A percentile compares a stretch with the other conserved stretches of the same genome.
These are phyloP conservation scores for Teratosphaeriaceae sp. DNA, from an alignment of 2,329 filamentous ascomycete species.

Conservation along the genomic window DNA sequence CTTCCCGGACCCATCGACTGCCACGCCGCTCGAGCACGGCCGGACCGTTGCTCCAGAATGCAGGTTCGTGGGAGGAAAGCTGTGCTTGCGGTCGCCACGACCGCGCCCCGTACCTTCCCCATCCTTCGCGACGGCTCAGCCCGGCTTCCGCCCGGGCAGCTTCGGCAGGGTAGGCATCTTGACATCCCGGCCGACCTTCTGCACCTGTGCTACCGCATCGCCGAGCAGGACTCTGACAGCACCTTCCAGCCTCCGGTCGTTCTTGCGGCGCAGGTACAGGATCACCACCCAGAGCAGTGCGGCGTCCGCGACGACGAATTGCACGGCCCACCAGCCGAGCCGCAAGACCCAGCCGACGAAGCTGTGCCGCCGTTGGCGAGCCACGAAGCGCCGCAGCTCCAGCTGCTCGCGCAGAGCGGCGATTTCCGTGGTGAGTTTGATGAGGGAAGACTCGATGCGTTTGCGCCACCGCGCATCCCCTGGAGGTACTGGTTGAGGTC, in stretches of 20 bases:
- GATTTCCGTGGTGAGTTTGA: constrained; percentile 86
- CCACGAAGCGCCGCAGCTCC: constrained; percentile 66
- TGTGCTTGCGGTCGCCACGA: too few species aligned
- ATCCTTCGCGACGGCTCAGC: not conserved
- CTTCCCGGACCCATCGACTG: too few species aligned
- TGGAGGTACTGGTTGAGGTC: constrained; percentile 5
- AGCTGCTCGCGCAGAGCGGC: constrained; percentile 90
- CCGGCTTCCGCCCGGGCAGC: constrained; percentile 1
- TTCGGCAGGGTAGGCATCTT: constrained; percentile 26
- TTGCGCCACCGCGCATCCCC: constrained; percentile 62
- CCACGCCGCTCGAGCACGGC: too few species aligned
- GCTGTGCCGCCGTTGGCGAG: constrained; percentile 57
- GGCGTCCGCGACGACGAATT: constrained; percentile 68
- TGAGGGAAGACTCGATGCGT: constrained; percentile 76
- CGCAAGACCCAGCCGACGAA: constrained; percentile 65
- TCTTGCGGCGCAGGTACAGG: constrained; percentile 64
- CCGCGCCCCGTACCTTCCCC: too few species aligned
- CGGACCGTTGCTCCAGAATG: too few species aligned
- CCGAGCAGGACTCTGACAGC: constrained; percentile 60
- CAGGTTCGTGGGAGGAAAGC: too few species aligned
- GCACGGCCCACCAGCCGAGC: constrained; percentile 60
- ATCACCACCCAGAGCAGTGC: constrained; percentile 59
- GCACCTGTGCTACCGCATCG: constrained; percentile 34
- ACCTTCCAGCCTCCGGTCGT: constrained; percentile 66
- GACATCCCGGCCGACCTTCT: constrained; percentile 26